These are phyloP conservation scores for Alliaria petiolata DNA, from an alignment of 345 rosid genomes.

Conservation along the genomic window DNA sequence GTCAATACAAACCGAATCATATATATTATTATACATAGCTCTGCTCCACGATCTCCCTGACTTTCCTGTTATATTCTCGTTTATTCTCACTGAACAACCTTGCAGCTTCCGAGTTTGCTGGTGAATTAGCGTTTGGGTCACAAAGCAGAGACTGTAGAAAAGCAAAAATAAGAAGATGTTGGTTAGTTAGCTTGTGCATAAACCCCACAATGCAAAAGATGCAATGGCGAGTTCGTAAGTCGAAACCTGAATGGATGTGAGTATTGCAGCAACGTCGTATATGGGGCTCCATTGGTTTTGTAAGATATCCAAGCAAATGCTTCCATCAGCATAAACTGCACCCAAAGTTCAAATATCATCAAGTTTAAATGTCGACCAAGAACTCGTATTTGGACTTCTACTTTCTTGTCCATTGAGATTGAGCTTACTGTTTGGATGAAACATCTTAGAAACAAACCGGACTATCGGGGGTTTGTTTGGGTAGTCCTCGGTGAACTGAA, in stretches of 20 bases:
- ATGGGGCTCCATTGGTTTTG: slow-evolving; percentile 85
- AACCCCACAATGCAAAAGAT: not conserved
- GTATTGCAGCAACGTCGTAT: slow-evolving; percentile 69
- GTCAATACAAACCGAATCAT: not conserved
- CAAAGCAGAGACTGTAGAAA: slow-evolving; percentile 55
- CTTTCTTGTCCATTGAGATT: not conserved
- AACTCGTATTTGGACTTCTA: not conserved
- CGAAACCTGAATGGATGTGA: slow-evolving; percentile 74
- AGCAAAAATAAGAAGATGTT: not conserved
- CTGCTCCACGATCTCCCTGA: slow-evolving; percentile 60
- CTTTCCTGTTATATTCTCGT: slow-evolving; percentile 59
- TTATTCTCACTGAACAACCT: slow-evolving; percentile 60
- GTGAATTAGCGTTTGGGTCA: slow-evolving; percentile 72
- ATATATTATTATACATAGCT: slow-evolving; percentile 36
- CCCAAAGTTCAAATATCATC: not conserved
- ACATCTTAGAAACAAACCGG: slow-evolving; percentile 74
- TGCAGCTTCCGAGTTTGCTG: slow-evolving; percentile 72
- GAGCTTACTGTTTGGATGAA: slow-evolving; percentile 72
- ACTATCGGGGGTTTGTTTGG: slow-evolving; percentile 72
- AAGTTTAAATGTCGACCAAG: not conserved
- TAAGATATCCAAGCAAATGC: slow-evolving; percentile 73
- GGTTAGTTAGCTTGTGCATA: slow-evolving; percentile 7
- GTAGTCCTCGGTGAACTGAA: slow-evolving; percentile 68
- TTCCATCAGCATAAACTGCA: slow-evolving; percentile 79
- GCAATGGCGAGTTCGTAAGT: not conserved